Evolutionary conservation across 805 yeast species (phyloP), one percentile per base, ranked within the genome.

Genomic region (Nakazawaea ernobii): DNA sequence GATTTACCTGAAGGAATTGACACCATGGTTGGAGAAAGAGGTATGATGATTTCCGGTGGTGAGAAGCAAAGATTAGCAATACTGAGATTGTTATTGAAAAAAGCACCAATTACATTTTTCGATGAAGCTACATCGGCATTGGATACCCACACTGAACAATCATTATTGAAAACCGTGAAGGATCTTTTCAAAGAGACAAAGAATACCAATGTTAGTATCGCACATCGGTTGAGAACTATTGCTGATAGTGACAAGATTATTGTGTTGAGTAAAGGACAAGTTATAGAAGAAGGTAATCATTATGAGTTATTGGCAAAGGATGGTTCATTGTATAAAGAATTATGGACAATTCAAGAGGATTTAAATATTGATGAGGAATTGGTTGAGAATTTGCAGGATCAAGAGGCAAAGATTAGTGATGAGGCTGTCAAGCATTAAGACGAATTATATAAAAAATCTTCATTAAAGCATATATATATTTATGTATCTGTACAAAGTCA

Each of bases 21-120:
- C 28, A 94, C 98, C 0, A 72, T 87, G 49, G 99, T 94, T 14
- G 99, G 99, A 42, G 99, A 94, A 64, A 73, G 95, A 60, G 99
- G 99, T n/a, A 75, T 94, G 76, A 94, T 94, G 99, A 91, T 94
- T 41, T 89, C 97, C 26, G 99, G 99, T n/a, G 99, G 99, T 51
- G 99, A 94, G 63, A 91, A 94, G 62, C 99, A 94, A 66, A 71
- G 99, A 52, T 71, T 94, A 38, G 98, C 99, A 0, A 89, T 94
- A 54, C 94, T 97, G 0, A 75, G 99, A 53, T 78, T 94, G n/a
- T 65, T 94, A 39, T 67, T 94, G 55, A 94, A 94, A 64, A 74
- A 80, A 53, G 80, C 97, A 0, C 92, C 94, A 27, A 88, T 94
- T 42, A 86, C 95, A 48, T 92, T 94, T 63, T 91, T 94, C 55